Percentiles rank a stretch among this genome's conserved stretches.
phyloP scores from a whole-genome alignment of 371 early-diverging fungal species.

The Capillidium heterosporum region DNA sequence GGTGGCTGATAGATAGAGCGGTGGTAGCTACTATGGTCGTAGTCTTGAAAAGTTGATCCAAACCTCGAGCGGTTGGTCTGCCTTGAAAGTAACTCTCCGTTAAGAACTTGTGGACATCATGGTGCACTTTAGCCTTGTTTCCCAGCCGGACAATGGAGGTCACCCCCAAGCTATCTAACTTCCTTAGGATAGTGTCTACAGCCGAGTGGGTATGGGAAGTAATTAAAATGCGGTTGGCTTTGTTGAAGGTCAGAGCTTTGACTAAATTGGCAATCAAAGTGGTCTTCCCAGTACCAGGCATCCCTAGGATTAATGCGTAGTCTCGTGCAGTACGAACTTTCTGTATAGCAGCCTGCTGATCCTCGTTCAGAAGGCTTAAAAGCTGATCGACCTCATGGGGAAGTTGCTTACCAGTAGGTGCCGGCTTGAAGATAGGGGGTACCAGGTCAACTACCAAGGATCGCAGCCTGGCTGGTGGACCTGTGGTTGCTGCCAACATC shows the following conservation, averaged over 20 bases:
- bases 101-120: slow-evolving; percentile 26
- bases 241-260: slow-evolving; percentile 39
- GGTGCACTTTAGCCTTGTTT: slow-evolving; percentile 40
- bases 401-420: background rate
- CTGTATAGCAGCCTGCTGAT: slow-evolving; percentile 38
- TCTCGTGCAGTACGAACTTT: slow-evolving; percentile 49
- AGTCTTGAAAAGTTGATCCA: slow-evolving; percentile 31
- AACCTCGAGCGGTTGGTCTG: slow-evolving; percentile 18
- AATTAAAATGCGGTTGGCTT: slow-evolving; percentile 51
- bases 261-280: slow-evolving; percentile 79
- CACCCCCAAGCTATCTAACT: slow-evolving; percentile 42
- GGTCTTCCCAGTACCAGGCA: slow-evolving; percentile 99
- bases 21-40: slow-evolving; percentile 73
- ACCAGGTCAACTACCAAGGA: slow-evolving; percentile 66
- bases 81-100: too few relatives aligned
- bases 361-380: slow-evolving; percentile 28
- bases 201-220: slow-evolving; percentile 94
- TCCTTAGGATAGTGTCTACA: slow-evolving; percentile 82
- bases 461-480: slow-evolving; percentile 26
- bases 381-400: background rate
- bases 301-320: slow-evolving; percentile 89
- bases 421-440: slow-evolving; percentile 30
- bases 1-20: slow-evolving; percentile 66
- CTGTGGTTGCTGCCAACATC: slow-evolving; percentile 28
- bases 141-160: slow-evolving; percentile 54